Base-by-base conservation (phyloP, 306 rosid genomes). In the Dryas octopetala region DNA sequence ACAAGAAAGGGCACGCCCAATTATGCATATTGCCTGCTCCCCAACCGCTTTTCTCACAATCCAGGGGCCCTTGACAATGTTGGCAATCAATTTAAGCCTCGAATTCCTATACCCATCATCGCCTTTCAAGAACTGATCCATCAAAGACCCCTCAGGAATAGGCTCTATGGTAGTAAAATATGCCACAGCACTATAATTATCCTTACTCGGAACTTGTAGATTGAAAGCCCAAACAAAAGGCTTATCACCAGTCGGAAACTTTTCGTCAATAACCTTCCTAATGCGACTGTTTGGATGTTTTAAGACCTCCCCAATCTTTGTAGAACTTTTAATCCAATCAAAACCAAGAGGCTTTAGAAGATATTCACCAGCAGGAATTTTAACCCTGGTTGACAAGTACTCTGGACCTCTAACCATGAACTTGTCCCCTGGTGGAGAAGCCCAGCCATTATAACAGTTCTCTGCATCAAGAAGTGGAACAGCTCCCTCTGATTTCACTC, bases 161-260 rank as follows among this genome's bases (percentile, higher is more conserved):
- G 94, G 91, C 63, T 87, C 86, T 73, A 70, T 68, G 45, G 79
- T 60, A 19, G 88, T 79, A 48, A 94, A 91, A 79, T 94, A 94
- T 28, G 91, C 88, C 60, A 91, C 91, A 0, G 87, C 91, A 55
- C 90, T 84, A 59, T 89, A 91, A 78, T 88, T 88, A 61, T 91
- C 96, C 83, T 90, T 94, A 80, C 77, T 80, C 0, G 96, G 97
- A 68, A 91, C 80, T 87, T 94, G 97, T 71, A 94, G 87, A 85
- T 91, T 93, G 76, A 91, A 91, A 40, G 92, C 98, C 98, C 98
- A 94, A 59, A 90, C 74, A 47, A 94, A 90, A 71, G 98, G 98
- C 81, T 82, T 90, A 47, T 81, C 74, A 38, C 85, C 87, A 15
- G 54, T 66, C 7, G 87, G 86, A 82, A 85, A 94, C 83, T 87